Percentiles rank a stretch among this genome's conserved stretches.
phyloP scores from a whole-genome alignment of 148 eudicot species.

The Rhododendron ovatum region DNA sequence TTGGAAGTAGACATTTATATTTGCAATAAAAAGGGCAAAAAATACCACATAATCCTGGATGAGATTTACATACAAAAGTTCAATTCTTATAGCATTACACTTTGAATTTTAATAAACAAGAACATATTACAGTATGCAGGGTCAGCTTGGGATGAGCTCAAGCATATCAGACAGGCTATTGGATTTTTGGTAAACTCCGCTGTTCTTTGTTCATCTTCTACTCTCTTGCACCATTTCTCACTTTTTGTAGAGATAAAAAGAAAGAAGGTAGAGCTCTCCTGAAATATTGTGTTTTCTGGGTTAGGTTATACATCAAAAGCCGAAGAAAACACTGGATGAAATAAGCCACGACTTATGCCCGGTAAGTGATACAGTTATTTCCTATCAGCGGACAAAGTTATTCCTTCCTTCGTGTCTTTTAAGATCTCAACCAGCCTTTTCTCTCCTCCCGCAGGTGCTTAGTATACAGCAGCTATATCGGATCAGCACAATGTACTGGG shows the following conservation, averaged over 20 bases:
- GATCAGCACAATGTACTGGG: conserved; percentile 99
- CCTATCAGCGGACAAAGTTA: not conserved
- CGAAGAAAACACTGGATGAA: conserved; percentile 83
- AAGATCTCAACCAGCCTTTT: conserved; percentile 18
- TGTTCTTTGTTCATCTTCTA: not conserved
- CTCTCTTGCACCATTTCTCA: not conserved
- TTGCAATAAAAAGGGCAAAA: not conserved
- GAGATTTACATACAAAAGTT: not conserved
- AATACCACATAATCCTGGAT: not conserved
- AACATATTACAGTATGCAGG: conserved; percentile 76
- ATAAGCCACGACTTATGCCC: conserved; percentile 79
- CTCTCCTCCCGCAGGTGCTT: conserved; percentile 53
- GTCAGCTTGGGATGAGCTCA: conserved; percentile 93
- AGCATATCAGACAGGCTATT: conserved; percentile 95
- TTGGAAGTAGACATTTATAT: not conserved
- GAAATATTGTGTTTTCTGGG: conserved; percentile 7
- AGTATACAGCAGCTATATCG: conserved; percentile 93
- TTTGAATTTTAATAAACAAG: not conserved
- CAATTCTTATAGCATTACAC: not conserved
- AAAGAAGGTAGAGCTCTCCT: not conserved
- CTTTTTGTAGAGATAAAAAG: not conserved
- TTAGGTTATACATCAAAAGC: conserved; percentile 94
- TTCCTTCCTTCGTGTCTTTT: not conserved
- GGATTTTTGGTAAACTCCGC: conserved; percentile 66
- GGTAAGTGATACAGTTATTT: conserved; percentile 42